Evolutionary conservation across 208 protist species (phyloP), one percentile per base, ranked within the genome.

Genomic region (Histomonas meleagridis): DNA sequence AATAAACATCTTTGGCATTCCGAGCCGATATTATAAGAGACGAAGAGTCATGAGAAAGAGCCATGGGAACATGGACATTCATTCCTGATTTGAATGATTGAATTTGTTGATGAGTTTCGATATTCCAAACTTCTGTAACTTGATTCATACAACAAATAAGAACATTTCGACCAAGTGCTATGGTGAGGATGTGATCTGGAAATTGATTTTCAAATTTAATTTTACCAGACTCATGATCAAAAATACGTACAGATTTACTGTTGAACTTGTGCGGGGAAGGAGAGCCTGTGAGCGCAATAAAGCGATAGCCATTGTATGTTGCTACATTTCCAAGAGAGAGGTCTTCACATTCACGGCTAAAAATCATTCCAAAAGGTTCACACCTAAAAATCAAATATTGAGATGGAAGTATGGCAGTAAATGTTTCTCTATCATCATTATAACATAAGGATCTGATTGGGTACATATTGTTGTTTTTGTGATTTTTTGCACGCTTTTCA

Each of bases 391-490:
- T 48, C 38, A 40, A 32, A 46, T 86, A 86, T 28, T 86, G 76
- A 38, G 76, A 86, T 16, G 76, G 76, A 26, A 86, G 76, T 38
- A 86, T 46, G 14, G 55, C 55, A 5, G 76, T 86, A 86, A 86
- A 86, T 46, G 76, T 86, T 55, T 86, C n/a, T n/a, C 46, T 43
- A 55, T 86, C 76, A 86, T 86, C 76, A 28, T 86, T 86, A 55
- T 57, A 86, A 38, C 76, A 86, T 38, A 86, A 55, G 16, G 76
- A 86, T 53, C 76, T 48, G 18, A 86, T 86, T 86, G 76, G 76
- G n/a, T n/a, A n/a, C n/a, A n/a, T n/a, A n/a, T n/a, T n/a, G n/a
- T n/a, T n/a, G n/a, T n/a, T n/a, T n/a, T n/a, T n/a, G n/a, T n/a
- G n/a, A n/a, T n/a, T n/a, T n/a, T n/a, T n/a, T n/a, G n/a, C n/a